phyloP scores from a whole-genome alignment of 345 rosid genomes.

The Durio zibethinus region DNA sequence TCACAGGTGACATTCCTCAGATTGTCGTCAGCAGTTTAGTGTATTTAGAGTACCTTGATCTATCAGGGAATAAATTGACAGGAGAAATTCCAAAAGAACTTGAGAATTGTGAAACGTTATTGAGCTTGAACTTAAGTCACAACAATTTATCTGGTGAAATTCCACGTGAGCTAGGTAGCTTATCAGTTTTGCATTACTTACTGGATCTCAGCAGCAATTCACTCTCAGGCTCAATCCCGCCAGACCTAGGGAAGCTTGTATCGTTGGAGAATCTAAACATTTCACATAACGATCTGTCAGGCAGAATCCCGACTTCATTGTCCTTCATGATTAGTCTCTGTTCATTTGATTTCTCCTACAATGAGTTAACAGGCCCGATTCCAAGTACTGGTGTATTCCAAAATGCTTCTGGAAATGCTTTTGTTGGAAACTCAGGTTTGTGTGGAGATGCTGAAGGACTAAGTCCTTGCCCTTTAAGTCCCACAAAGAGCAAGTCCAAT shows the following conservation, averaged over 20 bases:
- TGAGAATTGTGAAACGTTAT: slow-evolving; percentile 33
- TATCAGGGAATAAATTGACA: slow-evolving; percentile 37
- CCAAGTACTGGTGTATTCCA: slow-evolving; percentile 40
- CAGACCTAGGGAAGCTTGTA: slow-evolving; percentile 36
- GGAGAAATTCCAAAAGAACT: slow-evolving; percentile 43
- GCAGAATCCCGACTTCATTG: slow-evolving; percentile 44
- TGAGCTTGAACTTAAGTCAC: slow-evolving; percentile 51
- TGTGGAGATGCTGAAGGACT: slow-evolving; percentile 49
- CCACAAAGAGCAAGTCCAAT: slow-evolving; percentile 22
- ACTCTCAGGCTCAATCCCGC: slow-evolving; percentile 53
- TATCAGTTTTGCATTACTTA: slow-evolving; percentile 34
- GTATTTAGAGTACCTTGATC: slow-evolving; percentile 38
- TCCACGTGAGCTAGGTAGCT: slow-evolving; percentile 41
- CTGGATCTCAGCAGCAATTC: slow-evolving; percentile 64
- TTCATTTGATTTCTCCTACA: slow-evolving; percentile 51
- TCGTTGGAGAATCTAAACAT: slow-evolving; percentile 45
- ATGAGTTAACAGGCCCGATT: slow-evolving; percentile 42
- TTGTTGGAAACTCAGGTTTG: slow-evolving; percentile 47
- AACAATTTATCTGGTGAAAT: slow-evolving; percentile 50
- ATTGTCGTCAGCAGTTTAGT: slow-evolving; percentile 32
- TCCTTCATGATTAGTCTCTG: slow-evolving; percentile 45
- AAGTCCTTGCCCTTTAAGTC: slow-evolving; percentile 26
- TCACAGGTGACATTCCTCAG: slow-evolving; percentile 41
- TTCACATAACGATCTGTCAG: slow-evolving; percentile 50
- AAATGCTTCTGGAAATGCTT: slow-evolving; percentile 36